Evolutionary conservation across 768 basidiomycete species (phyloP), one percentile per base, ranked within the genome.

Genomic region (Fomitopsis serialis): DNA sequence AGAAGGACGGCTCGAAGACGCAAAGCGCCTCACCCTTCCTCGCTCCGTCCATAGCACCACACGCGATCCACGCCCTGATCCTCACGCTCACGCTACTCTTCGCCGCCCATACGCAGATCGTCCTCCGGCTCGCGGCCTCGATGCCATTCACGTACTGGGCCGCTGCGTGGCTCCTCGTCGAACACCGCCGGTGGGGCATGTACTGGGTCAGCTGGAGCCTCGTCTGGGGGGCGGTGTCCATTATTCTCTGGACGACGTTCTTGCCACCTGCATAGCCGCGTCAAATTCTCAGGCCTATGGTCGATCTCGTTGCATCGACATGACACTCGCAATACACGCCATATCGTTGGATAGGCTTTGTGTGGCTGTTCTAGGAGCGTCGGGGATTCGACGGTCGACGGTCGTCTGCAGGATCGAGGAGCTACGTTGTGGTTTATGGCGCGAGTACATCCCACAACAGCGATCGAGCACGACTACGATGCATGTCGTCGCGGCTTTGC

Each of bases 121-220:
- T 84, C 19, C 79, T 98, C 1, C 85, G 95, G 7, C 74, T 88
- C 12, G 81, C 83, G 21, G 78, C 85, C 1, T 80, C 87, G 3
- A 76, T 92, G 68, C 96, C 96, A 0, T 72, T 87, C 45, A 71
- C 81, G 1, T 93, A 92, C 67, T 98, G 96, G 97, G 85, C 82
- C 2, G 83, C 87, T n/a, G 82, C 90, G 3, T 75, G 80, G 68
- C 67, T 93, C 19, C 63, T 87, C 34, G 58, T 81, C 32, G 71
- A 78, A 54, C 67, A 71, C 23, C 79, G 77, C 54, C 45, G 54
- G 9, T 74, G 68, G 64, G 87, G 82, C 2, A 74, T 61, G 42
- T 66, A 67, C 42, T 98, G 93, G 89, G 70, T 94, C 2, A 64
- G 68, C 11, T 99, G 94, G 90, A 83, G 80, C 51, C 64, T 87